Conservation (phyloP, 2,329 filamentous ascomycete genomes). For the Microcyclospora pomicola region DNA sequence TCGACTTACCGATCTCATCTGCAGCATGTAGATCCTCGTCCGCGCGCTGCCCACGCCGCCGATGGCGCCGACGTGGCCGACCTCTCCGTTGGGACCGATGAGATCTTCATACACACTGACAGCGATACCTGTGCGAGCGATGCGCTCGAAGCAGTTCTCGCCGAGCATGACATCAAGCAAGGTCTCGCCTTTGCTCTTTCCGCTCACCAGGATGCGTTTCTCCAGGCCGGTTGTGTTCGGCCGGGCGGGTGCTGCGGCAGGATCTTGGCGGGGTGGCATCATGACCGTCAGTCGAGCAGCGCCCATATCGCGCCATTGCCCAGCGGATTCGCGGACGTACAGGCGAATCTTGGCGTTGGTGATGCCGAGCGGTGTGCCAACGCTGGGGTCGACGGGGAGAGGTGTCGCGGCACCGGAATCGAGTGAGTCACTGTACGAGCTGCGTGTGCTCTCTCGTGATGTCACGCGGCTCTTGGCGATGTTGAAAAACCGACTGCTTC, state of each 20-base stretch:
- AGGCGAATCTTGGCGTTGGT: slow-evolving; percentile 76
- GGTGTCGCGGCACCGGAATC: slow-evolving; percentile 32
- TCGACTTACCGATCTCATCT: slow-evolving; percentile 26
- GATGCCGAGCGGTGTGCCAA: slow-evolving; percentile 44
- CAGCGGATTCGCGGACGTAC: slow-evolving; percentile 59
- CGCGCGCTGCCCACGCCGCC: slow-evolving; percentile 43
- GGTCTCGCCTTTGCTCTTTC: slow-evolving; percentile 52
- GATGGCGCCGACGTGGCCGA: slow-evolving; percentile 45
- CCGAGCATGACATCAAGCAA: slow-evolving; percentile 74
- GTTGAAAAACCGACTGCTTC: slow-evolving; percentile 61
- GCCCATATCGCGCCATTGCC: slow-evolving; percentile 86
- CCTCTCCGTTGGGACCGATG: slow-evolving; percentile 35
- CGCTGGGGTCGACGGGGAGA: slow-evolving; percentile 17
- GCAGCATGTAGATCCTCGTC: slow-evolving; percentile 50
- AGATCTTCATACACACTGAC: slow-evolving; percentile 68
- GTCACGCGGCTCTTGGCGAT: slow-evolving; percentile 64
- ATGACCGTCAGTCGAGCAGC: slow-evolving; percentile 72
- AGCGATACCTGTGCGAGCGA: slow-evolving; percentile 75
- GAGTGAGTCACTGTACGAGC: slow-evolving; percentile 45
- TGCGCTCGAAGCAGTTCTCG: slow-evolving; percentile 69
- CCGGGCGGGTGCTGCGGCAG: slow-evolving; percentile 22
- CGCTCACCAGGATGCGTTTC: slow-evolving; percentile 71
- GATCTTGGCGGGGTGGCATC: slow-evolving; percentile 42
- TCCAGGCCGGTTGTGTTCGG: slow-evolving; percentile 43
- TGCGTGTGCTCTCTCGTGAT: slow-evolving; percentile 40